Evolutionary conservation across 2,329 filamentous ascomycete genomes (phyloP).

Genomic region (Cordyceps cateniannulata): DNA sequence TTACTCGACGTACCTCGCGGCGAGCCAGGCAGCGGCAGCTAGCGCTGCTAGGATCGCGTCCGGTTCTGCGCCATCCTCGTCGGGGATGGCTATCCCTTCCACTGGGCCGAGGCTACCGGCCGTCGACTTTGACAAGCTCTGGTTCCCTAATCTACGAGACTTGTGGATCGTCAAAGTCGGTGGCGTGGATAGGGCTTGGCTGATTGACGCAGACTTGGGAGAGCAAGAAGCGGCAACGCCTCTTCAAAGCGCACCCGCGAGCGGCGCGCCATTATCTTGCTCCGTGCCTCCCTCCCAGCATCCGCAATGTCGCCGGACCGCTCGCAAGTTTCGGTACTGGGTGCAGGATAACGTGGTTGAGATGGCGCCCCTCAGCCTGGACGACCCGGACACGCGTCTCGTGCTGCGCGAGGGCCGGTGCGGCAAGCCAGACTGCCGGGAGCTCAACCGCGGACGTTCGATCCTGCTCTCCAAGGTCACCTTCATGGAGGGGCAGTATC

Average conservation of each 20-base stretch:
- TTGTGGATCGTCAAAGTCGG: constrained; percentile 35
- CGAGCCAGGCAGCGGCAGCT: constrained; percentile 20
- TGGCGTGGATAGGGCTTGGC: constrained; percentile 31
- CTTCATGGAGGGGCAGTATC: constrained; percentile 30
- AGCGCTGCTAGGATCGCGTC: constrained; percentile 23
- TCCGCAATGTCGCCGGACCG: constrained; percentile 24
- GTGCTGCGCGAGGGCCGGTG: constrained; percentile 30
- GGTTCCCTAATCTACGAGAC: constrained; percentile 33
- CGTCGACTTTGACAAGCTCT: constrained; percentile 31
- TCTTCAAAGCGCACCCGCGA: background rate
- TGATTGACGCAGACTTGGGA: constrained; percentile 25
- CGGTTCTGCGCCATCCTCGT: constrained; percentile 11
- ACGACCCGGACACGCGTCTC: constrained; percentile 27
- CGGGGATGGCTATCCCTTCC: background rate
- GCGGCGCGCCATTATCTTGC: background rate
- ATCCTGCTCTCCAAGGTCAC: constrained; percentile 33
- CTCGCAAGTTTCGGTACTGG: constrained; percentile 33
- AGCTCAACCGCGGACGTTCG: constrained; percentile 28
- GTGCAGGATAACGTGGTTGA: constrained; percentile 32
- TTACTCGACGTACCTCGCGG: constrained; percentile 30
- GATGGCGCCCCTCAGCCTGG: constrained; percentile 28
- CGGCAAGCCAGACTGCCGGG: constrained; percentile 27
- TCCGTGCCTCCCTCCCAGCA: background rate
- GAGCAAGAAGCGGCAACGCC: constrained; percentile 18
- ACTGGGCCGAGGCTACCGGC: background rate